Conservation (phyloP, 345 rosid species). For the Brassica rapa region DNA sequence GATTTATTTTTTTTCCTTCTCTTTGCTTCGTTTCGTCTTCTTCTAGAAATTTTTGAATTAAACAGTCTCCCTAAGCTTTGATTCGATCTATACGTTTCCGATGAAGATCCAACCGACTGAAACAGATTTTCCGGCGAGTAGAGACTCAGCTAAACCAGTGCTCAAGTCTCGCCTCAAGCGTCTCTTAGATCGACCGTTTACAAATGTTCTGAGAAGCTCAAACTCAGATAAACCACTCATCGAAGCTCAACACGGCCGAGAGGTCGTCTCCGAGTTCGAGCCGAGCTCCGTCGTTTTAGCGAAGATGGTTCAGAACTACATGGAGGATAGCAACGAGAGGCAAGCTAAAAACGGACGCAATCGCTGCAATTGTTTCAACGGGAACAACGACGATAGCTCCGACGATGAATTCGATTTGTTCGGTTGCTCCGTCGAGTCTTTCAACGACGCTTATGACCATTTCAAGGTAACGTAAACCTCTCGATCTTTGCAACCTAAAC, state of each 20-base stretch:
- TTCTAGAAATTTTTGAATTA: background rate
- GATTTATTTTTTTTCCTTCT: background rate
- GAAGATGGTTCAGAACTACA: constrained; percentile 81
- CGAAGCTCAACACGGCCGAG: constrained; percentile 15
- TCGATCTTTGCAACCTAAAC: background rate
- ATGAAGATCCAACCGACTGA: constrained; percentile 76
- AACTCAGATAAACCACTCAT: constrained; percentile 49
- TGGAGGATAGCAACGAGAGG: constrained; percentile 76
- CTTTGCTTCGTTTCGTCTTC: background rate
- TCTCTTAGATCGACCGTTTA: constrained; percentile 58
- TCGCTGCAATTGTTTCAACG: constrained; percentile 87
- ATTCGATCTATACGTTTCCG: constrained; percentile 37
- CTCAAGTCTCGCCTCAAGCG: constrained; percentile 47
- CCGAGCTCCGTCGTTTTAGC: constrained; percentile 60
- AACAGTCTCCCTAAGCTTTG: background rate
- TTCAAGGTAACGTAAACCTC: constrained; percentile 57
- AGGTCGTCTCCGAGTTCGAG: constrained; percentile 56
- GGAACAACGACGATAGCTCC: constrained; percentile 67
- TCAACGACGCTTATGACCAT: constrained; percentile 49
- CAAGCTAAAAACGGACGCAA: constrained; percentile 59
- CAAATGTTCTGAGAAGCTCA: constrained; percentile 41
- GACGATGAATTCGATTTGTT: constrained; percentile 77
- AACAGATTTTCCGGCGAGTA: constrained; percentile 33
- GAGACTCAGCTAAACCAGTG: constrained; percentile 52
- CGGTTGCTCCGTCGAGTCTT: constrained; percentile 47